Percentiles rank a stretch among this genome's conserved stretches.
phyloP scores from a whole-genome alignment of 106 monocot genomes.

The Agapanthus africanus region DNA sequence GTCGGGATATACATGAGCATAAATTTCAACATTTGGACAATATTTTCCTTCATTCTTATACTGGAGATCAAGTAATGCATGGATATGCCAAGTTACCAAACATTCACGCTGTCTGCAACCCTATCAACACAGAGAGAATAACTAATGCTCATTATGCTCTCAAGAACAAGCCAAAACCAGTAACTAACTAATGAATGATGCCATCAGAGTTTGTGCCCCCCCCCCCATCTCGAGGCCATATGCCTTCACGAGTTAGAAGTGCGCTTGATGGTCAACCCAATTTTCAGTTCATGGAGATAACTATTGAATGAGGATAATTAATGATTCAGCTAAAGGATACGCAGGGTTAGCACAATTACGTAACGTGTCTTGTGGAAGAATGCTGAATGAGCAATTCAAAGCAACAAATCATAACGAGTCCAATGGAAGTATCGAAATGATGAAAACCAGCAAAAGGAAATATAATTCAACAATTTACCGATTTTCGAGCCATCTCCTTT shows the following conservation, averaged over 20 bases:
- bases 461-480: slow-evolving; percentile 33
- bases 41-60: too few species aligned
- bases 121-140: background rate
- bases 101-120: background rate
- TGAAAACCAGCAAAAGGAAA: background rate
- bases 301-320: background rate
- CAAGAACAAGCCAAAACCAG: background rate
- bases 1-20: too few species aligned
- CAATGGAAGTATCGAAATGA: background rate
- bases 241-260: background rate
- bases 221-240: too few species aligned
- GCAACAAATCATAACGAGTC: background rate
- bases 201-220: background rate
- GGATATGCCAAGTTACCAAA: too few species aligned
- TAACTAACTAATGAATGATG: background rate
- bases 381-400: background rate
- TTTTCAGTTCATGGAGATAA: background rate
- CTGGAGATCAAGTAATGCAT: too few species aligned
- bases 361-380: background rate
- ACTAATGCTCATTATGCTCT: background rate
- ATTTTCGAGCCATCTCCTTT: slow-evolving; percentile 85
- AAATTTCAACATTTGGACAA: too few species aligned
- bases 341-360: background rate
- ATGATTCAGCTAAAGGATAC: too few species aligned
- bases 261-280: background rate